phyloP scores from a whole-genome alignment of 495 filamentous ascomycete species.

The Sphaerosporella brunnea region DNA sequence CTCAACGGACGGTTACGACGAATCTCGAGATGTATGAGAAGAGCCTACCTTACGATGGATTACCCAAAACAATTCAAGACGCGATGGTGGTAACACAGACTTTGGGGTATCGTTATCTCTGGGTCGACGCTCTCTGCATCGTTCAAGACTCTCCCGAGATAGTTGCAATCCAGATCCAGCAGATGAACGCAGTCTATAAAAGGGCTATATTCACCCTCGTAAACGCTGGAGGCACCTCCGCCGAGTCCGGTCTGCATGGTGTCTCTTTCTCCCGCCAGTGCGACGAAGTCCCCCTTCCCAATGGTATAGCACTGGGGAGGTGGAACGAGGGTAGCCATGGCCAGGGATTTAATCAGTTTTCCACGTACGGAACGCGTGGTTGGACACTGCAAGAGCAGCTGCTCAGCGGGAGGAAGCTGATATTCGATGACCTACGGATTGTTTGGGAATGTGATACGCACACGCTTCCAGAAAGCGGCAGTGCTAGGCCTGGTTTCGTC shows the following conservation, averaged over 20 bases:
- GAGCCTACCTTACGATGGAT: neutral
- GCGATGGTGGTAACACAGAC: conserved; percentile 7
- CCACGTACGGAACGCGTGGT: neutral
- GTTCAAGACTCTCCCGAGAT: conserved; percentile 12
- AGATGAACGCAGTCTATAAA: conserved; percentile 13
- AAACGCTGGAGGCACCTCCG: neutral
- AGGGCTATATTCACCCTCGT: conserved; percentile 12
- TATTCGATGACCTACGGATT: neutral
- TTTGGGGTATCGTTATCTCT: conserved; percentile 13
- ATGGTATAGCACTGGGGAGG: neutral
- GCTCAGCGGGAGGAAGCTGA: neutral
- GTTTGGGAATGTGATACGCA: neutral
- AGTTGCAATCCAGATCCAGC: conserved; percentile 10
- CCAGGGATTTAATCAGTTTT: neutral
- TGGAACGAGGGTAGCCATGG: neutral
- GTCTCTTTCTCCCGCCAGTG: neutral
- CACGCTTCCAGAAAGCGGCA: neutral
- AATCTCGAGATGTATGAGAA: neutral
- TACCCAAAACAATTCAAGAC: conserved; percentile 14
- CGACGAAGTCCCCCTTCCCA: neutral
- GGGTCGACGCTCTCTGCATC: conserved; percentile 22
- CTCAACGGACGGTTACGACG: neutral
- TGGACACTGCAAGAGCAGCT: conserved; percentile 1
- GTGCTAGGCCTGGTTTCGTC: neutral
- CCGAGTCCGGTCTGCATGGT: neutral